Evolutionary conservation across 495 filamentous ascomycete genomes (phyloP).

Genomic region (Aspergillus heteromorphus): DNA sequence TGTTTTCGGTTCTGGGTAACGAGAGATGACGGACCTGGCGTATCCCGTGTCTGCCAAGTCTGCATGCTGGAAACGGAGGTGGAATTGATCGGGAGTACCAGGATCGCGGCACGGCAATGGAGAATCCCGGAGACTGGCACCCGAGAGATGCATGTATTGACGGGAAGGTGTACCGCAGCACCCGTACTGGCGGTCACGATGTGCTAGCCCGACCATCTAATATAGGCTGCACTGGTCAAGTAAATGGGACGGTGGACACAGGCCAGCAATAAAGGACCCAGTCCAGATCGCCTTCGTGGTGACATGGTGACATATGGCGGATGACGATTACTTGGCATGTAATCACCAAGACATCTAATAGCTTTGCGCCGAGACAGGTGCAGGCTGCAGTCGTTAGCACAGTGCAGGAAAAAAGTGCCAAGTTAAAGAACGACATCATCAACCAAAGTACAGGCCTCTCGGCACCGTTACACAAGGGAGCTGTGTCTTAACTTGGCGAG

Average conservation of each 20-base stretch:
- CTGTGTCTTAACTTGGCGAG: conserved; percentile 23
- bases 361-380: conserved; percentile 44
- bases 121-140: conserved; percentile 8
- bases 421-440: conserved; percentile 3
- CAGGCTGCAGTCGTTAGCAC: conserved; percentile 35
- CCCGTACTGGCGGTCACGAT: conserved; percentile 7
- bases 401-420: conserved; percentile 2
- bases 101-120: conserved; percentile 8
- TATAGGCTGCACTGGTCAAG: conserved; percentile 8
- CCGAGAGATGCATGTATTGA: conserved; percentile 9
- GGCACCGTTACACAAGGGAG: conserved; percentile 24
- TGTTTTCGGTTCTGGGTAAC: conserved; percentile 8
- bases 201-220: conserved; percentile 5
- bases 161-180: conserved; percentile 3
- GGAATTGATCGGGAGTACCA: conserved; percentile 8
- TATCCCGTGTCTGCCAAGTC: conserved; percentile 5
- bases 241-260: conserved; percentile 8
- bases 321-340: conserved; percentile 20
- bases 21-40: conserved; percentile 5
- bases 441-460: conserved; percentile 17
- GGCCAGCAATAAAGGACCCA: conserved; percentile 1
- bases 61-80: conserved; percentile 5
- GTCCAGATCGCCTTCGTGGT: conserved; percentile 20
- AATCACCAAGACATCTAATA: conserved; percentile 26
- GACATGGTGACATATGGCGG: conserved; percentile 22